Percentiles rank a stretch among this genome's conserved stretches.
These are phyloP conservation scores for Fusarium sp. DNA, from an alignment of 2,329 filamentous ascomycete genomes.

Conservation along the genomic window DNA sequence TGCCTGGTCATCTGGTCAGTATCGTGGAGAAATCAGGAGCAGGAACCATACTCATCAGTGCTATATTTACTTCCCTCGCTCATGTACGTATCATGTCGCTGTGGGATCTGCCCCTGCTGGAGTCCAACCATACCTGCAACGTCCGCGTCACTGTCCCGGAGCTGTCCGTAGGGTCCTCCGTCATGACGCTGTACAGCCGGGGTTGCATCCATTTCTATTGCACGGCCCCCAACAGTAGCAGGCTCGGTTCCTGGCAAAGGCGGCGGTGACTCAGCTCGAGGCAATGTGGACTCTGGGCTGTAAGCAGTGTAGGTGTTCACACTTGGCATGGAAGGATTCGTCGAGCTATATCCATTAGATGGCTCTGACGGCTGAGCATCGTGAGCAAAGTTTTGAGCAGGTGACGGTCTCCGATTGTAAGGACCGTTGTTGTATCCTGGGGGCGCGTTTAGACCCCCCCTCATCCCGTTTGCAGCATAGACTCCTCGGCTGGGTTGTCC, in stretches of 20 bases:
- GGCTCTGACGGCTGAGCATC: slow-evolving; percentile 51
- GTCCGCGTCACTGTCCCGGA: slow-evolving; percentile 74
- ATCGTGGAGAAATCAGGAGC: not conserved
- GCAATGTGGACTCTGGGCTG: slow-evolving; percentile 56
- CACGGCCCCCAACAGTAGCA: slow-evolving; percentile 64
- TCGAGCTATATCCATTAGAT: slow-evolving; percentile 41
- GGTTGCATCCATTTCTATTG: slow-evolving; percentile 82
- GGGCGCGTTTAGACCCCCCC: slow-evolving; percentile 51
- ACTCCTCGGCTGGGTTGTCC: slow-evolving; percentile 46
- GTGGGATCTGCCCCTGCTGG: slow-evolving; percentile 62
- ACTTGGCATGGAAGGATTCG: slow-evolving; percentile 46
- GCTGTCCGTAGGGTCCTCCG: slow-evolving; percentile 57
- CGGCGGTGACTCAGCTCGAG: slow-evolving; percentile 71
- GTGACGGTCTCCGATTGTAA: slow-evolving; percentile 52
- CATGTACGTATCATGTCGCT: slow-evolving; percentile 60
- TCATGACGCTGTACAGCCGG: slow-evolving; percentile 54
- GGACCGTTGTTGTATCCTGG: slow-evolving; percentile 54
- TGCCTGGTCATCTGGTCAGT: slow-evolving; percentile 46
- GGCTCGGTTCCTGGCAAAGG: slow-evolving; percentile 62
- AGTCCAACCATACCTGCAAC: slow-evolving; percentile 78
- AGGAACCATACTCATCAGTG: slow-evolving; percentile 68
- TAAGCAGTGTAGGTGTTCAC: slow-evolving; percentile 56
- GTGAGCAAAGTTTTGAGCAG: slow-evolving; percentile 52
- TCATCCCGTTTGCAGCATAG: slow-evolving; percentile 42
- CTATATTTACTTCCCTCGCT: slow-evolving; percentile 79